These are phyloP conservation scores for Petunia secreta DNA, from an alignment of 257 asterid genomes.

Conservation along the genomic window DNA sequence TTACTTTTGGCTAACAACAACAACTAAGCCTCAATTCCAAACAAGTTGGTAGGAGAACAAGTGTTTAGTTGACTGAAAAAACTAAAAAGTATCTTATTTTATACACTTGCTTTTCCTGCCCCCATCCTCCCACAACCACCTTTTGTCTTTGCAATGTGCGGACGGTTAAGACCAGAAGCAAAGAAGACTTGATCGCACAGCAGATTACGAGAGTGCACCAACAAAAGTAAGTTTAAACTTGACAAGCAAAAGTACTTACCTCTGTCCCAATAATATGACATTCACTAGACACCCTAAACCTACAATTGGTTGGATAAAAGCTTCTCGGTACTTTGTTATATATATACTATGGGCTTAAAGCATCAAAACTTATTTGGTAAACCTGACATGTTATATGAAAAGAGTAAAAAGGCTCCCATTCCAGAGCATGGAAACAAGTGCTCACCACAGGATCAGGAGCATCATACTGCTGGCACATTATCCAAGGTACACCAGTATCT, in stretches of 20 bases:
- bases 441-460: slow-evolving; percentile 82
- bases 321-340: slow-evolving; percentile 2
- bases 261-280: neutral
- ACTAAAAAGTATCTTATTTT: neutral
- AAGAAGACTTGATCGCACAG: neutral
- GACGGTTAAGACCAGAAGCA: slow-evolving; percentile 3
- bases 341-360: neutral
- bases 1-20: neutral
- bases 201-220: slow-evolving; percentile 14
- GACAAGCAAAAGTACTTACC: neutral
- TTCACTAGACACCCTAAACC: slow-evolving; percentile 9
- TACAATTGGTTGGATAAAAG: slow-evolving; percentile 4
- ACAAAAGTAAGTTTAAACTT: neutral
- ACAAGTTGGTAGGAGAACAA: neutral
- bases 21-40: neutral
- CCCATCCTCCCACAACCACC: neutral
- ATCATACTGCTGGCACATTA: slow-evolving; percentile 91
- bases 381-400: slow-evolving; percentile 10
- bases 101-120: neutral
- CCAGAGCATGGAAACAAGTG: slow-evolving; percentile 20
- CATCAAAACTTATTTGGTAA: slow-evolving; percentile 15
- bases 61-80: neutral
- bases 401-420: neutral
- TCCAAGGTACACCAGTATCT: slow-evolving; percentile 92
- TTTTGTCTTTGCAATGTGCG: neutral